Conservation (phyloP, 192 early-diverging fungal species). For the Coemansia asiatica region DNA sequence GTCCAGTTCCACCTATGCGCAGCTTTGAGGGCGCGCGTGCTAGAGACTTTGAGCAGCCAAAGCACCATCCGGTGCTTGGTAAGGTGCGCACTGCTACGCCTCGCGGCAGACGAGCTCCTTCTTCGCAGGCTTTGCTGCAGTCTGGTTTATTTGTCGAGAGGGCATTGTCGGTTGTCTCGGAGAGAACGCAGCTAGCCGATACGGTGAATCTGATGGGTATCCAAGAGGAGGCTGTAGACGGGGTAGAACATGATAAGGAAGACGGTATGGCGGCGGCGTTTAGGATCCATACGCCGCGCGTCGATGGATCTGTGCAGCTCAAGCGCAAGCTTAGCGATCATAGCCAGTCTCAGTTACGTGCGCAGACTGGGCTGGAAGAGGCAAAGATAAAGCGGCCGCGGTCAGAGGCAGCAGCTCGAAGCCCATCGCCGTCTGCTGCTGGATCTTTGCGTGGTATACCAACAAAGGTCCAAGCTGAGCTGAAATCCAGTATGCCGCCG, state of each 20-base stretch:
- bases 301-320: background rate
- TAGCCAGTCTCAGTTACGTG: too few relatives aligned
- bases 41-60: background rate
- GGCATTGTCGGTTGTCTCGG: slow-evolving; percentile 22
- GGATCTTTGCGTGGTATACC: background rate
- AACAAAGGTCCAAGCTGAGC: background rate
- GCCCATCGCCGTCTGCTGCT: background rate
- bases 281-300: background rate
- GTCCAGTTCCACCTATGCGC: background rate
- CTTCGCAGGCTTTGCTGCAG: background rate
- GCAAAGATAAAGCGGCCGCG: slow-evolving; percentile 1
- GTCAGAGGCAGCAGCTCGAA: slow-evolving; percentile 4
- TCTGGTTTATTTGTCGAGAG: slow-evolving; percentile 8
- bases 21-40: background rate
- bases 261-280: background rate
- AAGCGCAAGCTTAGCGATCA: slow-evolving; percentile 13
- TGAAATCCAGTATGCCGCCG: background rate
- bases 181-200: slow-evolving; percentile 23
- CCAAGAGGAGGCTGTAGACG: slow-evolving; percentile 7
- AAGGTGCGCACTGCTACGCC: background rate
- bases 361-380: background rate
- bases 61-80: slow-evolving; percentile 4
- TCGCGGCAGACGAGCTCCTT: slow-evolving; percentile 2
- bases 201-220: slow-evolving; percentile 26
- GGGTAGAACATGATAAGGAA: background rate